Evolutionary conservation across 768 basidiomycete genomes (phyloP).

Genomic region (Pisolithus tinctorius): DNA sequence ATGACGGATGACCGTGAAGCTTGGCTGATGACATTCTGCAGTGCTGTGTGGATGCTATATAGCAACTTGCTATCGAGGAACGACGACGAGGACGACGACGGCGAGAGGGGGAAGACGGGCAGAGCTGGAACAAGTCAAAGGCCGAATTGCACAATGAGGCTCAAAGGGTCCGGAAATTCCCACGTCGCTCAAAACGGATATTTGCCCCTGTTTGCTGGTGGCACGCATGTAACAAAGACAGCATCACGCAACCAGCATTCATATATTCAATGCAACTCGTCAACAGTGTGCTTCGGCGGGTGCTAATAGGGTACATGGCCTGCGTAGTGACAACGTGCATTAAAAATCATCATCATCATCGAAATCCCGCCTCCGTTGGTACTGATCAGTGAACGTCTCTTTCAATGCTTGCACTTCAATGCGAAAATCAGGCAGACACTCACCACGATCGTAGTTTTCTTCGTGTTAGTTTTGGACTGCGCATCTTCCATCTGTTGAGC

Average conservation of each 20-base stretch:
- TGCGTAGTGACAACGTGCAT: background rate
- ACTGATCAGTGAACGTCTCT: conserved; percentile 29
- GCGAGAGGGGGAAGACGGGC: conserved; percentile 3
- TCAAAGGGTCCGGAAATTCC: conserved; percentile 10
- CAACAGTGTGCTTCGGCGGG: background rate
- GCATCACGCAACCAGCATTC: too few relatives aligned
- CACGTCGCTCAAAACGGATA: conserved; percentile 11
- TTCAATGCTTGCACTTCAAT: conserved; percentile 1
- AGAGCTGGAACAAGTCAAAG: conserved; percentile 16
- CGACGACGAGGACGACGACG: too few relatives aligned
- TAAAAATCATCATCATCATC: conserved; percentile 61
- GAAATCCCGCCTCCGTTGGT: conserved; percentile 57
- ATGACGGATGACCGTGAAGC: conserved; percentile 53
- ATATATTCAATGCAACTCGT: too few relatives aligned
- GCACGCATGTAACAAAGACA: background rate
- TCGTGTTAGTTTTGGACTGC: conserved; percentile 40
- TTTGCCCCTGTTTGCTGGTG: conserved; percentile 17
- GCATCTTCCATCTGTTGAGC: conserved; percentile 46
- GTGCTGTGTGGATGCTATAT: conserved; percentile 1
- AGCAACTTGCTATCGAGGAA: conserved; percentile 11
- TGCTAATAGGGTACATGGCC: background rate
- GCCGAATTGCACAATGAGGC: conserved; percentile 22
- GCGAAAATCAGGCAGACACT: conserved; percentile 5
- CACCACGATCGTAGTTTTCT: conserved; percentile 57
- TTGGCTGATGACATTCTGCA: conserved; percentile 45